Percentiles rank a stretch among this genome's conserved stretches.
These are phyloP conservation scores for Sporothrix humicola DNA, from an alignment of 2,329 filamentous ascomycete species.

Conservation along the genomic window DNA sequence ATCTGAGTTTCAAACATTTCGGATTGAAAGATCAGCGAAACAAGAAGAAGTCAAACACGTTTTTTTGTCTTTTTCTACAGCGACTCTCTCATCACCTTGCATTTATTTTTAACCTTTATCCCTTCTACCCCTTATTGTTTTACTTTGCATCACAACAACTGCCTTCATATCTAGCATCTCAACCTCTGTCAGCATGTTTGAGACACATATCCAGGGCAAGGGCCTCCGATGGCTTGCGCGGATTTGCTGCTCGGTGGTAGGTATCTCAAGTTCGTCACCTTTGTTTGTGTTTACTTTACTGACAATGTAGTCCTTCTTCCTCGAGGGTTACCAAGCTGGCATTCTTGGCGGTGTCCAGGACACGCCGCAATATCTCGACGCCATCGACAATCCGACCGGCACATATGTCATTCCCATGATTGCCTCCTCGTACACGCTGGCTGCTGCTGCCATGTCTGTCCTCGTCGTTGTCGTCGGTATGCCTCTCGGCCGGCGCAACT, in stretches of 20 bases:
- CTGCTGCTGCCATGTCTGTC: not conserved
- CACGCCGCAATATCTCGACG: constrained; percentile 2
- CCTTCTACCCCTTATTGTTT: too few relatives aligned
- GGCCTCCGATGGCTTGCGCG: constrained; percentile 5
- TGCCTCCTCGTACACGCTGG: constrained; percentile 18
- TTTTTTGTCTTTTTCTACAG: too few relatives aligned
- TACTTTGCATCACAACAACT: too few relatives aligned
- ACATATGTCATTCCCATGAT: constrained; percentile 24
- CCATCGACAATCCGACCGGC: constrained; percentile 13
- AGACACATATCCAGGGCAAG: not conserved
- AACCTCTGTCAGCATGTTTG: not conserved
- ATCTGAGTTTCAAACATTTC: too few relatives aligned
- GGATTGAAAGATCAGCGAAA: too few relatives aligned
- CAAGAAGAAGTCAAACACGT: too few relatives aligned
- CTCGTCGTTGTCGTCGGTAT: not conserved
- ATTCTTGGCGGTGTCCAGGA: constrained; percentile 20
- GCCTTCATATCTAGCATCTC: not conserved
- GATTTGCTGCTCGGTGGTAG: constrained; percentile 10
- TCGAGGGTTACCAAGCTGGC: constrained; percentile 18
- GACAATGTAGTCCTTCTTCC: not conserved
- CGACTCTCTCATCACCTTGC: too few relatives aligned
- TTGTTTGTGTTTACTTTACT: not conserved
- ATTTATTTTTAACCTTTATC: too few relatives aligned
- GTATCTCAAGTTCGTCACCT: not conserved
- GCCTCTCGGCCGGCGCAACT: constrained; percentile 22